Conservation (phyloP, 2,329 filamentous ascomycete species). For the Gnomoniopsis smithogilvyi region DNA sequence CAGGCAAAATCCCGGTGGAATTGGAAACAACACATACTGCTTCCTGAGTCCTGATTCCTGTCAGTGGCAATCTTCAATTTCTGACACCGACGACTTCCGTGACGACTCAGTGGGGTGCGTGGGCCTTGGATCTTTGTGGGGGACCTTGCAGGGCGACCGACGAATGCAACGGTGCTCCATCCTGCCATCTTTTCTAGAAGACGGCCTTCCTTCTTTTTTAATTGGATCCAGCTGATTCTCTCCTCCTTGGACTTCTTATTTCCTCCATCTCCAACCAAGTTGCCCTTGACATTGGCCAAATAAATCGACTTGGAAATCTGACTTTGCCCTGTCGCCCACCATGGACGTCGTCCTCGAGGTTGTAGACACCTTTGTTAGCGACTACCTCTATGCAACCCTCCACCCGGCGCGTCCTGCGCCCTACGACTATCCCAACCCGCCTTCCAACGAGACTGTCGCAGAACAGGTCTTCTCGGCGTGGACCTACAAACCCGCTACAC, state of each 20-base stretch:
- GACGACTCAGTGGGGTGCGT: background rate
- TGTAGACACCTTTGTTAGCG: constrained; percentile 76
- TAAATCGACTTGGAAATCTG: background rate
- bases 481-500: constrained; percentile 70
- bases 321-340: constrained; percentile 27
- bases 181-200: constrained; percentile 13
- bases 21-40: constrained; percentile 3
- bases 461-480: constrained; percentile 55
- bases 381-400: constrained; percentile 70
- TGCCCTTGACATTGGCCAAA: background rate
- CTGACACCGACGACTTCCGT: too few relatives aligned
- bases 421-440: constrained; percentile 48
- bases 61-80: too few relatives aligned
- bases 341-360: constrained; percentile 95
- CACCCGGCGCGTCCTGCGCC: constrained; percentile 59
- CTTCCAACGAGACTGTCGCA: constrained; percentile 48
- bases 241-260: background rate
- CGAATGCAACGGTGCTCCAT: background rate
- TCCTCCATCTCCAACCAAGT: background rate
- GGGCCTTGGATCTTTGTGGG: background rate
- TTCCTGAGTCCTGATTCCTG: too few relatives aligned
- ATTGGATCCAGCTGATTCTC: background rate
- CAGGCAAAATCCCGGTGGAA: background rate
- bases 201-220: background rate
- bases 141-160: background rate